Conservation (phyloP, 345 rosid species). For the Lumnitzera littorea region DNA sequence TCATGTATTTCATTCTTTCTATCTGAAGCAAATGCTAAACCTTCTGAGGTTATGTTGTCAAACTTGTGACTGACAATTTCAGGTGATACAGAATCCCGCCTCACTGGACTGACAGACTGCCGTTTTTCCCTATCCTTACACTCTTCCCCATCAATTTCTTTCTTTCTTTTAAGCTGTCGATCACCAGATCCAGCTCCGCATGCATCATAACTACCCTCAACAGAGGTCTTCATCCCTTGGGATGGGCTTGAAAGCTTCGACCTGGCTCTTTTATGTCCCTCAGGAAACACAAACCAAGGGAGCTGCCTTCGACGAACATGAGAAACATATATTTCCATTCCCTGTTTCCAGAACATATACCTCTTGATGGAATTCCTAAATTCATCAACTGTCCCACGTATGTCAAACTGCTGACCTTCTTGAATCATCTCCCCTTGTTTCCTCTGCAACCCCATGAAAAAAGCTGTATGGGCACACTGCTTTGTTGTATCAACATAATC, state of each 20-base stretch:
- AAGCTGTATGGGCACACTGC: constrained; percentile 44
- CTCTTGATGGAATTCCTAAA: constrained; percentile 38
- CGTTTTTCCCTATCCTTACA: constrained; percentile 20
- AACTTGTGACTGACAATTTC: constrained; percentile 19
- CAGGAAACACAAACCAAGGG: constrained; percentile 49
- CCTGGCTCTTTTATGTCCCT: constrained; percentile 30
- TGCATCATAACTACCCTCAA: constrained; percentile 23
- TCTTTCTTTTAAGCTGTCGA: constrained; percentile 39
- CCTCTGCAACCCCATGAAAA: constrained; percentile 66
- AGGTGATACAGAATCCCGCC: constrained; percentile 22
- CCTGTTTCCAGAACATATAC: constrained; percentile 61
- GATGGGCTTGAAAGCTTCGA: constrained; percentile 20
- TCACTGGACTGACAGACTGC: constrained; percentile 20
- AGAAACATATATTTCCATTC: constrained; percentile 64
- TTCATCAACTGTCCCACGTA: constrained; percentile 53
- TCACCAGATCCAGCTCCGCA: constrained; percentile 20
- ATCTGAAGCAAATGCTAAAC: not conserved
- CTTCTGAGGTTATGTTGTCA: not conserved
- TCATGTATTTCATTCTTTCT: not conserved
- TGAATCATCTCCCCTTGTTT: constrained; percentile 48
- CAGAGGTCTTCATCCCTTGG: constrained; percentile 18
- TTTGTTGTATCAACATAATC: constrained; percentile 39
- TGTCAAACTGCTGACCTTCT: constrained; percentile 69
- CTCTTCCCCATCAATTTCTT: constrained; percentile 17
- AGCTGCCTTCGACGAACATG: constrained; percentile 59